A percentile compares a stretch with the other conserved stretches of the same genome.
Conservation (phyloP, 768 basidiomycete species). For the Sarcodon aspratus region DNA sequence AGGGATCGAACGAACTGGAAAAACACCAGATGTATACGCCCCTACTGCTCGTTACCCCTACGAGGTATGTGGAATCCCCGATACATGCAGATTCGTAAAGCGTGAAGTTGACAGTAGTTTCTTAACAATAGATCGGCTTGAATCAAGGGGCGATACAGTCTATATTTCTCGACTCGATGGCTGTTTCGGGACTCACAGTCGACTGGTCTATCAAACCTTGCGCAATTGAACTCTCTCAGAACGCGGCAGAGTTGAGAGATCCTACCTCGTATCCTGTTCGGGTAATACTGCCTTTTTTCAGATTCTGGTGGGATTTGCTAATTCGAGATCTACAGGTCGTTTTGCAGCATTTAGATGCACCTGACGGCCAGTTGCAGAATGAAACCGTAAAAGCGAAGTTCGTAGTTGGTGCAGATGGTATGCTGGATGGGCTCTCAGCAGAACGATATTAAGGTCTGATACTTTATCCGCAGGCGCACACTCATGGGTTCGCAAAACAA, state of each 20-base stretch:
- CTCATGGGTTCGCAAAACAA: conserved; percentile 67
- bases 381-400: conserved; percentile 64
- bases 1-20: conserved; percentile 56
- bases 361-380: conserved; percentile 17
- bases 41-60: conserved; percentile 60
- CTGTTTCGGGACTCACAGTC: conserved; percentile 31
- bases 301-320: neutral
- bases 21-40: conserved; percentile 50
- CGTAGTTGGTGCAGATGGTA: conserved; percentile 69
- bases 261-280: conserved; percentile 23
- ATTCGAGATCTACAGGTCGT: conserved; percentile 23
- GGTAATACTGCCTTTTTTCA: conserved; percentile 9
- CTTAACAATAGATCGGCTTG: conserved; percentile 33
- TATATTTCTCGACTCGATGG: conserved; percentile 48
- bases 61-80: conserved; percentile 31
- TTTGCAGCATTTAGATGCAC: conserved; percentile 28
- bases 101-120: neutral
- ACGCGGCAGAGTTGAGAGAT: conserved; percentile 29
- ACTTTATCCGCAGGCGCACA: conserved; percentile 44
- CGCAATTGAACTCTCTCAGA: conserved; percentile 33
- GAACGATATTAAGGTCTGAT: no score
- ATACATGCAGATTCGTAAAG: neutral
- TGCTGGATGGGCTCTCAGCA: conserved; percentile 4
- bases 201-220: conserved; percentile 37
- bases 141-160: conserved; percentile 56